A percentile compares a stretch with the other conserved stretches of the same genome.
Evolutionary conservation across 768 basidiomycete species (phyloP).

Genomic region (Boletus subcaerulescens): DNA sequence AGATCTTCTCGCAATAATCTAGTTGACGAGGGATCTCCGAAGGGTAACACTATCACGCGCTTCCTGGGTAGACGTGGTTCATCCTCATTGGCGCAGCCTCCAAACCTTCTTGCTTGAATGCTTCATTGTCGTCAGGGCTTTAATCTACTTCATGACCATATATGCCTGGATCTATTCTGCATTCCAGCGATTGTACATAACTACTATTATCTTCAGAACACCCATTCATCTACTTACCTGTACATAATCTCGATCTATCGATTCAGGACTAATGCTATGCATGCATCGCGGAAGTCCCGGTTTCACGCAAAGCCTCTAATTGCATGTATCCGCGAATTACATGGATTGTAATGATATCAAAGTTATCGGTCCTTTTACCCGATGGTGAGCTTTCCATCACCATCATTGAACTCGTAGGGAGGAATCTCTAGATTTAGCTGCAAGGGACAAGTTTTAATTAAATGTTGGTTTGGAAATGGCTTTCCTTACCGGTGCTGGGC

Average conservation of each 20-base stretch:
- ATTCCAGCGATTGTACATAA: neutral
- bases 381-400: slow-evolving; percentile 80
- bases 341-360: slow-evolving; percentile 12
- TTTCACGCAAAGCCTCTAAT: slow-evolving; percentile 23
- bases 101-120: slow-evolving; percentile 2
- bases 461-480: neutral
- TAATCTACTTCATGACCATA: neutral
- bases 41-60: slow-evolving; percentile 19
- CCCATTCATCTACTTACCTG: neutral
- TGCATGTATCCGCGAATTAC: slow-evolving; percentile 20
- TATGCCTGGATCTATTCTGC: neutral
- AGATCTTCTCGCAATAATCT: slow-evolving; percentile 14
- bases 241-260: too few relatives aligned
- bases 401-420: slow-evolving; percentile 82
- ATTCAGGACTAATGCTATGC: neutral
- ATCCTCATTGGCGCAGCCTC: slow-evolving; percentile 1
- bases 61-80: slow-evolving; percentile 17
- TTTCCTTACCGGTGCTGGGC: slow-evolving; percentile 85
- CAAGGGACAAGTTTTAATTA: slow-evolving; percentile 10
- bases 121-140: neutral
- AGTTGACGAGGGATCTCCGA: slow-evolving; percentile 11
- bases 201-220: neutral
- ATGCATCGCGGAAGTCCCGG: neutral
- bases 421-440: slow-evolving; percentile 95
- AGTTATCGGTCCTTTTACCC: slow-evolving; percentile 47